Conservation (phyloP, 768 basidiomycete species). For the Serendipita sp. region DNA sequence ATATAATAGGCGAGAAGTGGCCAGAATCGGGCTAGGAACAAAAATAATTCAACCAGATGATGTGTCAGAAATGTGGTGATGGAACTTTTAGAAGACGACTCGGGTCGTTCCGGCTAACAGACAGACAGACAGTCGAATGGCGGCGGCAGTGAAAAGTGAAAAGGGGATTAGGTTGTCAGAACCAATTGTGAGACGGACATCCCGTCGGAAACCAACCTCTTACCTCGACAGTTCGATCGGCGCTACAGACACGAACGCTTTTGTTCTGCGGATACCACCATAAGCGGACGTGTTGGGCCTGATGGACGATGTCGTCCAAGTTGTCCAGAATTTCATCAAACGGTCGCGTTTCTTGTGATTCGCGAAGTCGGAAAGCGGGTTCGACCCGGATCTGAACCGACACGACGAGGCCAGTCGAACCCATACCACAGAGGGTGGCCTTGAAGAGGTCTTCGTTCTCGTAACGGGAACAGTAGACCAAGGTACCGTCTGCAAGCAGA, state of each 20-base stretch:
- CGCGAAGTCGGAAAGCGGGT: constrained; percentile 63
- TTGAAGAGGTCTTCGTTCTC: constrained; percentile 62
- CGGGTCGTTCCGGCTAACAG: constrained; percentile 16
- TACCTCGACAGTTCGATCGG: constrained; percentile 67
- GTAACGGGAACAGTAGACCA: constrained; percentile 41
- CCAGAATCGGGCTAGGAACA: constrained; percentile 60
- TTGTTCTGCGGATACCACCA: constrained; percentile 90
- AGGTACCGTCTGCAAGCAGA: constrained; percentile 58
- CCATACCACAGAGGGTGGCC: constrained; percentile 82
- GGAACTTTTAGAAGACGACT: constrained; percentile 41
- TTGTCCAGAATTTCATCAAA: constrained; percentile 47
- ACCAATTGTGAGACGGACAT: constrained; percentile 4
- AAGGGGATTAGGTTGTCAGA: constrained; percentile 5
- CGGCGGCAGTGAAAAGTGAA: background rate
- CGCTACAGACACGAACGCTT: constrained; percentile 49
- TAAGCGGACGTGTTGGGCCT: constrained; percentile 78
- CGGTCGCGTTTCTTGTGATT: constrained; percentile 41
- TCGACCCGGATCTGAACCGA: constrained; percentile 64
- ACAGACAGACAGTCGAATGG: background rate
- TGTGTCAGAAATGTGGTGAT: constrained; percentile 57
- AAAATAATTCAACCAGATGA: constrained; percentile 68
- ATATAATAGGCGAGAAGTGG: constrained; percentile 45
- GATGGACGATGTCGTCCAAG: constrained; percentile 36
- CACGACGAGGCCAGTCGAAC: constrained; percentile 77
- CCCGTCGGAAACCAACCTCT: constrained; percentile 13